Percentiles rank a stretch among this genome's conserved stretches.
Conservation (phyloP, 2,329 filamentous ascomycete genomes). For the Fusarium compactum region DNA sequence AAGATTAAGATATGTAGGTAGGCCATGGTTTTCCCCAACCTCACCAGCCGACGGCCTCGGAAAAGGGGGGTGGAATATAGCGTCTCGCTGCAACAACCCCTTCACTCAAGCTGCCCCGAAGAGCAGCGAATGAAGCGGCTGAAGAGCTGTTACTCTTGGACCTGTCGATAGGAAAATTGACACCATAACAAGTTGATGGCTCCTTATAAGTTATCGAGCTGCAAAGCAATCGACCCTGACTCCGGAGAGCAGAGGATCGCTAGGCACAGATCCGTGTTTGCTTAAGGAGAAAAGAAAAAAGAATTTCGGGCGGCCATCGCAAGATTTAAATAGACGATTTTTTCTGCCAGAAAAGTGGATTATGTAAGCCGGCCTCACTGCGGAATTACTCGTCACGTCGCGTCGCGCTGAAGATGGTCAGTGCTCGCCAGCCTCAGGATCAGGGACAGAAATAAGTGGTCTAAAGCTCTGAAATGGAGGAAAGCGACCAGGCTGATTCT, state of each 20-base stretch:
- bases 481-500: too few relatives aligned
- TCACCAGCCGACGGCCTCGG: constrained; percentile 91
- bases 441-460: not conserved
- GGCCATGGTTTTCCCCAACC: constrained; percentile 90
- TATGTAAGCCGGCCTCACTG: constrained; percentile 25
- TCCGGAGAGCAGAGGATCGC: constrained; percentile 72
- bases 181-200: constrained; percentile 80
- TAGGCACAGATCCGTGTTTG: constrained; percentile 85
- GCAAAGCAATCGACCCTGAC: constrained; percentile 82
- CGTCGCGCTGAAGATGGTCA: constrained; percentile 28
- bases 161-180: constrained; percentile 95
- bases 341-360: not conserved
- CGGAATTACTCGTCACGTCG: constrained; percentile 4
- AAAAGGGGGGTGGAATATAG: constrained; percentile 92
- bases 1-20: constrained; percentile 68
- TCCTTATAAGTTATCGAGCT: constrained; percentile 87
- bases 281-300: constrained; percentile 52
- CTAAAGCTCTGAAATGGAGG: not conserved
- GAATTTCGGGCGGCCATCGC: constrained; percentile 48
- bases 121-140: constrained; percentile 75
- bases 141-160: constrained; percentile 81
- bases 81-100: constrained; percentile 70
- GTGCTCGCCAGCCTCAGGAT: constrained; percentile 27
- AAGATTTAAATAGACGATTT: constrained; percentile 27
- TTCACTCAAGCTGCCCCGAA: constrained; percentile 72